Percentiles rank a stretch among this genome's conserved stretches.
Conservation (phyloP, 1,284 basidiomycete genomes). For the Veloboletus limbatus region DNA sequence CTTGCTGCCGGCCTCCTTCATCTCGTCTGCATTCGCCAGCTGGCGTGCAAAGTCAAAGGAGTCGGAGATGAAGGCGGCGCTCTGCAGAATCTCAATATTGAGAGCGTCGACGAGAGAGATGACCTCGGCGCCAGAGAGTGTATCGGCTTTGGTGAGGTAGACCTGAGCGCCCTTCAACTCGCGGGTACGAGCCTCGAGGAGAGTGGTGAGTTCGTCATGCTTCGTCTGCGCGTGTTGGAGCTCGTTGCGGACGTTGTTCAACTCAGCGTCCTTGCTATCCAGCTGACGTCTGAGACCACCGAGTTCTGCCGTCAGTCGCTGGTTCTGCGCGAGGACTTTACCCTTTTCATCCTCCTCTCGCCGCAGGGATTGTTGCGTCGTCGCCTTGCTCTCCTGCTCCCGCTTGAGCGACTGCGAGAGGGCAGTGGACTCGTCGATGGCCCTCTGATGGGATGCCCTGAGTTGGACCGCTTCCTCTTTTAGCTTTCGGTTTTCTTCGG, state of each 20-base stretch:
- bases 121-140: slow-evolving; percentile 47
- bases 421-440: slow-evolving; percentile 9
- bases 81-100: slow-evolving; percentile 51
- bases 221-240: slow-evolving; percentile 25
- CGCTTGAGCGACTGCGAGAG: slow-evolving; percentile 18
- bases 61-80: slow-evolving; percentile 47
- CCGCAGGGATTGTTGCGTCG: slow-evolving; percentile 17
- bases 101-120: slow-evolving; percentile 43
- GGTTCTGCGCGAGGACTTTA: slow-evolving; percentile 5
- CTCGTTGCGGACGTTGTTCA: slow-evolving; percentile 29
- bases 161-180: slow-evolving; percentile 47
- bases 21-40: slow-evolving; percentile 29
- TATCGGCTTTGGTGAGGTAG: slow-evolving; percentile 46
- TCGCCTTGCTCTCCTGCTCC: slow-evolving; percentile 13
- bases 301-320: slow-evolving; percentile 21
- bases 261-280: slow-evolving; percentile 22
- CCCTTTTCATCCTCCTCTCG: slow-evolving; percentile 23
- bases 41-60: slow-evolving; percentile 37
- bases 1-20: slow-evolving; percentile 30
- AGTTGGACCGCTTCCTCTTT: slow-evolving; percentile 17
- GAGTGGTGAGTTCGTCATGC: slow-evolving; percentile 33
- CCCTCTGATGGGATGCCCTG: slow-evolving; percentile 3
- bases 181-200: slow-evolving; percentile 41
- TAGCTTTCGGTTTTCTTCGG: slow-evolving; percentile 20
- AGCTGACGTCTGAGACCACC: slow-evolving; percentile 22